Evolutionary conservation across 345 rosid species (phyloP).

Genomic region (Hypericum androsaemum): DNA sequence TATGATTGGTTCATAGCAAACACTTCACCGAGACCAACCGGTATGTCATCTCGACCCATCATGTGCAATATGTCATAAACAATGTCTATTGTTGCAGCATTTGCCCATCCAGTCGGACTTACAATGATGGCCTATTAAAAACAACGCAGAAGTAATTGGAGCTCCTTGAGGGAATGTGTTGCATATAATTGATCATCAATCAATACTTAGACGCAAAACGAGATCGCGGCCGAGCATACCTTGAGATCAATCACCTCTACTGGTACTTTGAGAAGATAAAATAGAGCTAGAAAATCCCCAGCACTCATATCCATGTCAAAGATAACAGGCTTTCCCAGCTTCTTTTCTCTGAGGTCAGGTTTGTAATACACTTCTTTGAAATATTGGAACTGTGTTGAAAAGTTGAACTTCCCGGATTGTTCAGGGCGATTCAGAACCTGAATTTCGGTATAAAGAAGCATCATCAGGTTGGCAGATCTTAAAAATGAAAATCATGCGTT

Average conservation of each 20-base stretch:
- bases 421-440: conserved; percentile 64
- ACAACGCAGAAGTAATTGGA: not conserved
- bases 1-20: conserved; percentile 67
- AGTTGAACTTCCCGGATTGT: conserved; percentile 60
- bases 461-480: not conserved
- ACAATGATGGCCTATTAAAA: conserved; percentile 61
- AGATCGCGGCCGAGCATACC: conserved; percentile 21
- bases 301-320: conserved; percentile 97
- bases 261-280: conserved; percentile 79
- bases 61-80: conserved; percentile 83
- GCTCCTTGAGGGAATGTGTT: not conserved
- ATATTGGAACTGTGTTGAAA: conserved; percentile 61
- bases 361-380: conserved; percentile 44
- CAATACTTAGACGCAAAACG: not conserved
- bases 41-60: conserved; percentile 98
- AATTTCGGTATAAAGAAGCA: not conserved
- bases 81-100: conserved; percentile 82
- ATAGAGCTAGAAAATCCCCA: conserved; percentile 78
- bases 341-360: conserved; percentile 44
- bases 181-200: not conserved
- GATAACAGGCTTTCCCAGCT: conserved; percentile 60
- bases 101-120: conserved; percentile 92
- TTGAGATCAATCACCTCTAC: conserved; percentile 60
- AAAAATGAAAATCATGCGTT: not conserved
- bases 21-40: conserved; percentile 61